phyloP scores from a whole-genome alignment of 1,284 basidiomycete species.

The Tremellales sp. region DNA sequence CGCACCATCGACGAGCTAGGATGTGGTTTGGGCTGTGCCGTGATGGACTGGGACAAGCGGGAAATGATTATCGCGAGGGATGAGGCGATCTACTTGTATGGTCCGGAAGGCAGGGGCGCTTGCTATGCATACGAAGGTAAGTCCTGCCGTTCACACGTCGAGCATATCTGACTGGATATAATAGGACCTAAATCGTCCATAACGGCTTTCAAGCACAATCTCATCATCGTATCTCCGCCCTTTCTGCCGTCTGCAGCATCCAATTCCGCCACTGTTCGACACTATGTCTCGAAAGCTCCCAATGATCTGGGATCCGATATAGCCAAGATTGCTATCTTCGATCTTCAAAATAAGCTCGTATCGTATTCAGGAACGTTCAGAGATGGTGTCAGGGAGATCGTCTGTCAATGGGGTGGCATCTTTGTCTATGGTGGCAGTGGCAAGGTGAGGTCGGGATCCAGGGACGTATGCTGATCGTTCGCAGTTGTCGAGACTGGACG shows the following conservation, averaged over 20 bases:
- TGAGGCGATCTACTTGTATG: slow-evolving; percentile 87
- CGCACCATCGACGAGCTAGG: slow-evolving; percentile 80
- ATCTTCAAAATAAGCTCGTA: slow-evolving; percentile 88
- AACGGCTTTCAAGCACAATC: slow-evolving; percentile 70
- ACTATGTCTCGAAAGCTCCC: slow-evolving; percentile 58
- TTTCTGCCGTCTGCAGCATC: slow-evolving; percentile 64
- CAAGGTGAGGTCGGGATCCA: slow-evolving; percentile 52
- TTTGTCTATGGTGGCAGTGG: slow-evolving; percentile 74
- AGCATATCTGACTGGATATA: not conserved
- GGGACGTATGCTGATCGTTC: slow-evolving; percentile 2
- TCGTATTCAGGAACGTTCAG: slow-evolving; percentile 75
- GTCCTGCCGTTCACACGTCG: slow-evolving; percentile 5
- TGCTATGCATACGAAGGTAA: slow-evolving; percentile 88
- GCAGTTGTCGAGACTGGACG: slow-evolving; percentile 66
- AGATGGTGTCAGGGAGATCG: slow-evolving; percentile 71
- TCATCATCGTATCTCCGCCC: slow-evolving; percentile 84
- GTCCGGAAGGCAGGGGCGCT: slow-evolving; percentile 74
- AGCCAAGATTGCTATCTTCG: slow-evolving; percentile 83
- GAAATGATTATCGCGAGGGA: slow-evolving; percentile 84
- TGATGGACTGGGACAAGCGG: slow-evolving; percentile 65
- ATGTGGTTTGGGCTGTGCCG: slow-evolving; percentile 74
- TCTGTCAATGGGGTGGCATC: slow-evolving; percentile 72
- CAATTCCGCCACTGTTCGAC: slow-evolving; percentile 68
- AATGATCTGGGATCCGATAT: slow-evolving; percentile 44
- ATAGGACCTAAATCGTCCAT: slow-evolving; percentile 52